These are phyloP conservation scores for Grigorovia yakushimaensis DNA, from an alignment of 805 yeast species.

Conservation along the genomic window DNA sequence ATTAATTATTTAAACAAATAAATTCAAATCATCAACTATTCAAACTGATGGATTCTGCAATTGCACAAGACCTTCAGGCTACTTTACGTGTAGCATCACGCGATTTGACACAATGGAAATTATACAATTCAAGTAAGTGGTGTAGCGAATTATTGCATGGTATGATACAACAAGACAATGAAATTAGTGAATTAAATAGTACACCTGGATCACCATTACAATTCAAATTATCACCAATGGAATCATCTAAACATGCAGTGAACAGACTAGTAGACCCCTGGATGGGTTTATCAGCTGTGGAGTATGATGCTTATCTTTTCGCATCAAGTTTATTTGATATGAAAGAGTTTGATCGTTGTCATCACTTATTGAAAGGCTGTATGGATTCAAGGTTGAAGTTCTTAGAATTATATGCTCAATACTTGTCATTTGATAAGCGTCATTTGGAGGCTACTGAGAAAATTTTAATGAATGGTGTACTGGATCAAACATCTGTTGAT, in stretches of 20 bases:
- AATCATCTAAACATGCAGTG: not conserved
- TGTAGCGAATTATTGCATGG: constrained; percentile 72
- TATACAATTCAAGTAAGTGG: constrained; percentile 74
- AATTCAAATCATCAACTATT: not conserved
- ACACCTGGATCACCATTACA: not conserved
- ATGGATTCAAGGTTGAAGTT: constrained; percentile 43
- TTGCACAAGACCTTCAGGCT: not conserved
- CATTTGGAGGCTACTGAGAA: constrained; percentile 66
- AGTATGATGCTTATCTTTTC: constrained; percentile 40
- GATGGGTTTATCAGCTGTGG: constrained; percentile 21
- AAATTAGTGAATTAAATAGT: not conserved
- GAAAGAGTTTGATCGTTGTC: constrained; percentile 77
- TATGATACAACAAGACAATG: constrained; percentile 18
- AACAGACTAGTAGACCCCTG: constrained; percentile 2
- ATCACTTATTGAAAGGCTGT: constrained; percentile 45
- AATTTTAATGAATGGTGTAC: constrained; percentile 35
- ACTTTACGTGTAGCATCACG: constrained; percentile 33
- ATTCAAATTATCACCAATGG: not conserved
- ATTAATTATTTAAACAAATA: not conserved
- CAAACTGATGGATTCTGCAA: not conserved
- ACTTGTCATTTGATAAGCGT: constrained; percentile 68
- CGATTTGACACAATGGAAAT: constrained; percentile 45
- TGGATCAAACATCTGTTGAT: constrained; percentile 6
- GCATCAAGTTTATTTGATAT: constrained; percentile 72
- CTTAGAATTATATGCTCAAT: constrained; percentile 56